Base-by-base conservation (phyloP, 2,329 filamentous ascomycete species). In the Talaromyces marneffei region DNA sequence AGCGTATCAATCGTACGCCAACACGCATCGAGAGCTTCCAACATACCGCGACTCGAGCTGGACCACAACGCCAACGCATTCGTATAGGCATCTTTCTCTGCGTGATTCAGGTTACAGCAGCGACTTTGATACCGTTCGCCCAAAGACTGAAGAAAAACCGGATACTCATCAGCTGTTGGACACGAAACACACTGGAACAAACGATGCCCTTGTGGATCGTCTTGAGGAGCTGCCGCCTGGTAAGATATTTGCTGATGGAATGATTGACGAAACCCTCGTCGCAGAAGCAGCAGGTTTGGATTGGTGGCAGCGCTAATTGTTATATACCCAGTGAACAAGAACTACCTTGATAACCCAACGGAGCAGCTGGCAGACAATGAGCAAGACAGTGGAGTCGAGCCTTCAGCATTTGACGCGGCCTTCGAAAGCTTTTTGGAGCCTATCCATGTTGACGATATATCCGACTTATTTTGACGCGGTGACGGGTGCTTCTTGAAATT, bases 221-320 rank as follows among this genome's bases (percentile, higher is more conserved):
- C 23, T 35, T 46, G 37, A 35, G 16, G 39, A 54, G 40, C 20
- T 55, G 37, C 53, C 44, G n/a, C 58, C 53, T 4, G 59, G 57
- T 53, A 63, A 58, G 58, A 62, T 53, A 25, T 59, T 55, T 59
- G 48, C 57, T 44, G 48, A 55, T 39, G 33, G 46, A 9, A 59
- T 50, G 55, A 29, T 59, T 58, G 42, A 35, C 48, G 33, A 54
- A 18, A 48, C 46, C 46, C 46, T 48, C 40, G 29, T 62, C 31
- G 50, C 54, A 29, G 31, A 62, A 46, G 48, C 55, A 29, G 29
- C 46, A 9, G 50, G n/a, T 44, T 25, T 59, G 33, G 23, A 42
- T 35, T 62, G 60, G 60, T 62, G 60, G 60, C 23, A 57, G 37
- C 46, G 48, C 48, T 62, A 53, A 62, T 53, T 40, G 16, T 33